These are phyloP conservation scores for Acidomyces sp. DNA, from an alignment of 495 filamentous ascomycete genomes.

Conservation along the genomic window DNA sequence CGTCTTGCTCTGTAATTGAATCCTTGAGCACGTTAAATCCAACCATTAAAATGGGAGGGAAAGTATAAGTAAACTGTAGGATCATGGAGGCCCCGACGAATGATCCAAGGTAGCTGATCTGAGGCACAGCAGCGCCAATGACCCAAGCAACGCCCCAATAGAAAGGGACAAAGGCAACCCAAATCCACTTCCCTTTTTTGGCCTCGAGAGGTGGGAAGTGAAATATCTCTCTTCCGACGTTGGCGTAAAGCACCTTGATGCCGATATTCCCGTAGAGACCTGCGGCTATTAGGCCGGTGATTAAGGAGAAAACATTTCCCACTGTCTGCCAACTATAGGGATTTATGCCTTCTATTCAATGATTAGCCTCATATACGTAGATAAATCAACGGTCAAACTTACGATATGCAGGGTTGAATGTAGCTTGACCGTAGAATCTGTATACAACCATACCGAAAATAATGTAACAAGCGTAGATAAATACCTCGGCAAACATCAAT, in stretches of 20 bases:
- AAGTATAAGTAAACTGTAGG: slow-evolving; percentile 41
- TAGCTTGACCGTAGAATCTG: slow-evolving; percentile 8
- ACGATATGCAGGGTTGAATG: no score
- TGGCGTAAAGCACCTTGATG: slow-evolving; percentile 25
- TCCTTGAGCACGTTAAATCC: slow-evolving; percentile 36
- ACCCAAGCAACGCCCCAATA: slow-evolving; percentile 20
- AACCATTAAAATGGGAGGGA: slow-evolving; percentile 36
- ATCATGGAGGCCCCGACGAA: slow-evolving; percentile 32
- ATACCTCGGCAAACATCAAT: no score
- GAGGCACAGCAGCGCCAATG: slow-evolving; percentile 30
- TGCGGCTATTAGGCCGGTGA: slow-evolving; percentile 18
- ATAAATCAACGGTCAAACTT: no score
- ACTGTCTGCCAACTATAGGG: slow-evolving; percentile 13
- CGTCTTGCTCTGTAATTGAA: slow-evolving; percentile 10
- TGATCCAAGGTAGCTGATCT: slow-evolving; percentile 37
- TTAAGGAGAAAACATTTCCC: slow-evolving; percentile 16
- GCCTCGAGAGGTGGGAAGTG: slow-evolving; percentile 8
- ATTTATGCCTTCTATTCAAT: slow-evolving; percentile 14
- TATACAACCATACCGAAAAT: slow-evolving; percentile 18
- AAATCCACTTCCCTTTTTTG: slow-evolving; percentile 9
- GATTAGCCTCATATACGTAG: no score
- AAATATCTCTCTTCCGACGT: slow-evolving; percentile 16
- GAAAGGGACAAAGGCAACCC: slow-evolving; percentile 13
- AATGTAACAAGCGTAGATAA: slow-evolving; percentile 16
- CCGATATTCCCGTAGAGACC: slow-evolving; percentile 17